phyloP scores from a whole-genome alignment of 2,329 filamentous ascomycete species.

The Aspergillus ibericus region DNA sequence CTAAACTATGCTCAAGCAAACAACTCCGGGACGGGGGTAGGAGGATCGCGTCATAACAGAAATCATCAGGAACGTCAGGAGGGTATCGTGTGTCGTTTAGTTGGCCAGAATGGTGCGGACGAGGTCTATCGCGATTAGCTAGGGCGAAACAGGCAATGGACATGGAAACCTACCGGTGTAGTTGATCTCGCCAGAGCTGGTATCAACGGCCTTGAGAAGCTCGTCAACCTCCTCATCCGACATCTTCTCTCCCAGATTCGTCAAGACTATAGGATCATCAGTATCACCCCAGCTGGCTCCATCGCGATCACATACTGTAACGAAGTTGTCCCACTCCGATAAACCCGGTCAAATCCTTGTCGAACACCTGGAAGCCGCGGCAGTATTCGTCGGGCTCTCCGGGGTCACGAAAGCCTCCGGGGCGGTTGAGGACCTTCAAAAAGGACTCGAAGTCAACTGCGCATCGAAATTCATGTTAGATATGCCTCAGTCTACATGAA shows the following conservation, averaged over 20 bases:
- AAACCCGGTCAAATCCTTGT: slow-evolving; percentile 98
- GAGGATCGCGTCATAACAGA: slow-evolving; percentile 10
- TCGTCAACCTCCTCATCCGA: slow-evolving; percentile 98
- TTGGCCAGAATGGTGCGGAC: slow-evolving; percentile 86
- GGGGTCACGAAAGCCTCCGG: slow-evolving; percentile 95
- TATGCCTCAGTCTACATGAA: neutral
- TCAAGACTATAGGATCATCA: slow-evolving; percentile 63
- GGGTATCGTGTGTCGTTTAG: slow-evolving; percentile 49
- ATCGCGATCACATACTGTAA: slow-evolving; percentile 59
- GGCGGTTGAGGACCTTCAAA: slow-evolving; percentile 93
- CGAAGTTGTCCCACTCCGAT: slow-evolving; percentile 97
- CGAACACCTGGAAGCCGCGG: slow-evolving; percentile 97
- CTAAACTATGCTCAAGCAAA: slow-evolving; percentile 9
- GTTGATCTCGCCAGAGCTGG: slow-evolving; percentile 93
- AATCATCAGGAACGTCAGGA: slow-evolving; percentile 25
- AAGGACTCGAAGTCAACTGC: slow-evolving; percentile 98
- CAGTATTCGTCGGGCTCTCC: slow-evolving; percentile 98
- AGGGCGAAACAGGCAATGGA: neutral
- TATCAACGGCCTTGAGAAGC: slow-evolving; percentile 96
- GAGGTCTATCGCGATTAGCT: slow-evolving; percentile 57
- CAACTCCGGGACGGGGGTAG: slow-evolving; percentile 6
- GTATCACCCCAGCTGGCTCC: neutral
- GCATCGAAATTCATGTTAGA: neutral
- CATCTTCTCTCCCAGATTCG: slow-evolving; percentile 99
- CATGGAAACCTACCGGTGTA: slow-evolving; percentile 73